Evolutionary conservation across 192 early-diverging fungal genomes (phyloP), one percentile per base, ranked within the genome.

Genomic region (Backusella mclennaniae): DNA sequence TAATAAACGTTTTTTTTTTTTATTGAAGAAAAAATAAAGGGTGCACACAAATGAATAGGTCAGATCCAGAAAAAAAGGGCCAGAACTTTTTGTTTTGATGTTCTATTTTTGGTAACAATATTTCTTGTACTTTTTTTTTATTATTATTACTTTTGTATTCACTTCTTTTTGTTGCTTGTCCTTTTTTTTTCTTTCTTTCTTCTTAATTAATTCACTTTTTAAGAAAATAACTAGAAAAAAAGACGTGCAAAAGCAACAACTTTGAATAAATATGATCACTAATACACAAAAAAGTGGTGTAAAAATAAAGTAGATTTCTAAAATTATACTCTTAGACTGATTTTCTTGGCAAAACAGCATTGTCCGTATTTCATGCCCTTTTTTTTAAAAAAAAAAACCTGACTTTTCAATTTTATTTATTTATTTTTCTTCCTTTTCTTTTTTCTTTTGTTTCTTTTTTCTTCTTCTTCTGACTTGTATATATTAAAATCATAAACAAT

Each of bases 61-160:
- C 23, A 23, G 8, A 56, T 56, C 5, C 6, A 56, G 21, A 56
- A 59, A 59, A 23, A 39, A 39, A 39, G 53, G 53, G 53, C 53
- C 53, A 59, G 53, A 59, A 21, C 53, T 21, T 59, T 59, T 26
- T 49, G 5, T 19, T 19, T 3, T n/a, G 4, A 21, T 1, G 15
- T 56, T 63, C 56, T 63, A 63, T 63, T 63, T 63, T 63, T 63
- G 56, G 56, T 63, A 63, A 29, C 56, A 63, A 63, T 63, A 29
- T 14, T 63, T 29, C 8, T 63, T 63, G 56, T 63, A 23, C 8
- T 11, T 4, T 14, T 4, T 4, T 14, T 26, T 11, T 7, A 3
- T 1, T 26, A 26, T 59, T 59, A 44, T 44, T 17, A 44, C 42
- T 44, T 5, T 44, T 44, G 42, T 44, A 44, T 44, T 44, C 42